Conservation (phyloP, 1,284 basidiomycete genomes). For the Malassezia sympodialis region DNA sequence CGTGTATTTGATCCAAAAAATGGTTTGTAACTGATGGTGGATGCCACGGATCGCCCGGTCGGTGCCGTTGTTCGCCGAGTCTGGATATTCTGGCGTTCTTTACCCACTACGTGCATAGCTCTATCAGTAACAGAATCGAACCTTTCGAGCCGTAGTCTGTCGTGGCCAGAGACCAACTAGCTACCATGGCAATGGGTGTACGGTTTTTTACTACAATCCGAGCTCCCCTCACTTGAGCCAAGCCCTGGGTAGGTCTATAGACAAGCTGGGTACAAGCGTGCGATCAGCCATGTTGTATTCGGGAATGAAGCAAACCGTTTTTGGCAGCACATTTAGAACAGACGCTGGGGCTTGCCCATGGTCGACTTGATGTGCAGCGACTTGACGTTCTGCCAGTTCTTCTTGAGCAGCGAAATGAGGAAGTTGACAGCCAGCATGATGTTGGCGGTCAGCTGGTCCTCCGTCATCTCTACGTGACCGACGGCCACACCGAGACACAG, state of each 20-base stretch:
- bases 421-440: slow-evolving; percentile 99
- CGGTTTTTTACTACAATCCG: slow-evolving; percentile 11
- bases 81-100: slow-evolving; percentile 2
- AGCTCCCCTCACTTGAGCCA: slow-evolving; percentile 19
- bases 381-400: slow-evolving; percentile 99
- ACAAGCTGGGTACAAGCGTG: slow-evolving; percentile 21
- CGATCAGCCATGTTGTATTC: slow-evolving; percentile 19
- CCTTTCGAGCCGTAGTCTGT: not conserved
- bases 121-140: not conserved
- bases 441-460: slow-evolving; percentile 92
- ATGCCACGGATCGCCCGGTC: not conserved
- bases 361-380: slow-evolving; percentile 96
- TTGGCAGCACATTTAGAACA: slow-evolving; percentile 59
- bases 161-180: not conserved
- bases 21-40: slow-evolving; percentile 5
- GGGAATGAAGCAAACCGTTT: not conserved
- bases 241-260: slow-evolving; percentile 4
- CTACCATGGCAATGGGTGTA: not conserved
- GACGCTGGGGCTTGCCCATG: slow-evolving; percentile 95
- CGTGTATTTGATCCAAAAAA: slow-evolving; percentile 14
- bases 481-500: slow-evolving; percentile 97
- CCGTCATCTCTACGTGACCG: slow-evolving; percentile 92
- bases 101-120: slow-evolving; percentile 11
- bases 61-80: not conserved
- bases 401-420: slow-evolving; percentile 97